Percentiles rank a stretch among this genome's conserved stretches.
phyloP scores from a whole-genome alignment of 768 basidiomycete species.

The Mycena filopes region DNA sequence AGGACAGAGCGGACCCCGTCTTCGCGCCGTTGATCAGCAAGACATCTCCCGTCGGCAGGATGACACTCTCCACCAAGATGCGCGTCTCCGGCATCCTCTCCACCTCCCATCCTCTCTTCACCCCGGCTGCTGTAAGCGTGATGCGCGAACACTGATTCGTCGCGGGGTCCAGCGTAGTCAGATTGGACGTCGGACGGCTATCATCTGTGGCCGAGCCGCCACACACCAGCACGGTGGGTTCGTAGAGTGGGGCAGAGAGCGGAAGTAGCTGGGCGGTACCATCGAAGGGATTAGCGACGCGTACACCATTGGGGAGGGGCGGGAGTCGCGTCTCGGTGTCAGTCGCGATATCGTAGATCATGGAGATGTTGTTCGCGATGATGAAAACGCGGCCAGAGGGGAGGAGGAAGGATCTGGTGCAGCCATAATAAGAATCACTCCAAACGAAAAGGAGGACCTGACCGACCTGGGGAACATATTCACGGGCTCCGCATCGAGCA shows the following conservation, averaged over 20 bases:
- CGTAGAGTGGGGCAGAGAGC: constrained; percentile 55
- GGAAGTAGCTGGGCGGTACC: constrained; percentile 67
- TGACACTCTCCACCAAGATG: constrained; percentile 68
- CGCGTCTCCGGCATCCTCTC: constrained; percentile 64
- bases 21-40: constrained; percentile 58
- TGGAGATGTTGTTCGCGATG: constrained; percentile 64
- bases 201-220: constrained; percentile 64
- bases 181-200: constrained; percentile 51
- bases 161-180: constrained; percentile 62
- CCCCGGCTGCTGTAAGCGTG: constrained; percentile 57
- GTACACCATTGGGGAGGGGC: constrained; percentile 63
- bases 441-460: constrained; percentile 30
- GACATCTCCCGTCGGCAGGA: constrained; percentile 66
- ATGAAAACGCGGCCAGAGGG: constrained; percentile 64
- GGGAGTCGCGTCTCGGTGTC: constrained; percentile 62
- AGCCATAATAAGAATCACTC: constrained; percentile 35
- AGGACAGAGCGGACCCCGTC: constrained; percentile 39
- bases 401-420: constrained; percentile 57
- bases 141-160: constrained; percentile 67
- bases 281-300: constrained; percentile 71
- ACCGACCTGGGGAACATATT: constrained; percentile 37
- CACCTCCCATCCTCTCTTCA: constrained; percentile 61
- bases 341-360: constrained; percentile 36
- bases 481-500: constrained; percentile 30
- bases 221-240: constrained; percentile 64